phyloP scores from a whole-genome alignment of 441 rosid genomes.

The Monsonia emarginata region DNA sequence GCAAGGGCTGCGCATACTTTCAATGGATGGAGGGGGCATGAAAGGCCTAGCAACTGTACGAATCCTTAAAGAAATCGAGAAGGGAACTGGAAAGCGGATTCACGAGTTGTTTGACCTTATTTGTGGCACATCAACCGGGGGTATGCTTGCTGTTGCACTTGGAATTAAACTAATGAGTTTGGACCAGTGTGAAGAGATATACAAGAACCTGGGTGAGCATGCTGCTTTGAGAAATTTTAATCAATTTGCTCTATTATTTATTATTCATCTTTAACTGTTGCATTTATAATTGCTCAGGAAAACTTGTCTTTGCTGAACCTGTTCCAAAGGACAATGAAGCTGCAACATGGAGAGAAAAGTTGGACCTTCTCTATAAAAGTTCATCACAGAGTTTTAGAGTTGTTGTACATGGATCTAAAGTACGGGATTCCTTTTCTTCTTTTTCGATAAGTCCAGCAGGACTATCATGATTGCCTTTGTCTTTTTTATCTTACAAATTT shows the following conservation, averaged over 20 bases:
- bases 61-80: constrained; percentile 92
- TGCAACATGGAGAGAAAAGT: constrained; percentile 96
- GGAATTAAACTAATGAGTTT: constrained; percentile 83
- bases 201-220: constrained; percentile 79
- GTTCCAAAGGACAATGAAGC: constrained; percentile 92
- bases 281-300: constrained; percentile 44
- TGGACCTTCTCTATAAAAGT: constrained; percentile 93
- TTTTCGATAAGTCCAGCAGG: constrained; percentile 11
- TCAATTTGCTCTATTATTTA: constrained; percentile 4
- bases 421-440: constrained; percentile 25
- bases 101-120: constrained; percentile 94
- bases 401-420: constrained; percentile 98
- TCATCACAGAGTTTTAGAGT: constrained; percentile 97
- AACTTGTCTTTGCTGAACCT: constrained; percentile 95
- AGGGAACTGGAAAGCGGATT: constrained; percentile 82
- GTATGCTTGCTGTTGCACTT: constrained; percentile 96
- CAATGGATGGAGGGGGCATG: constrained; percentile 99
- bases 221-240: neutral
- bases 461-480: constrained; percentile 7
- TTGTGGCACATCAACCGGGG: constrained; percentile 98
- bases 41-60: constrained; percentile 95
- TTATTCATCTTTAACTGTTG: constrained; percentile 12
- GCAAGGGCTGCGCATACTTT: constrained; percentile 84
- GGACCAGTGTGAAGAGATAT: constrained; percentile 84
- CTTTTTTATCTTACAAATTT: neutral